phyloP scores from a whole-genome alignment of 495 filamentous ascomycete species.

The Xylaria venustula region DNA sequence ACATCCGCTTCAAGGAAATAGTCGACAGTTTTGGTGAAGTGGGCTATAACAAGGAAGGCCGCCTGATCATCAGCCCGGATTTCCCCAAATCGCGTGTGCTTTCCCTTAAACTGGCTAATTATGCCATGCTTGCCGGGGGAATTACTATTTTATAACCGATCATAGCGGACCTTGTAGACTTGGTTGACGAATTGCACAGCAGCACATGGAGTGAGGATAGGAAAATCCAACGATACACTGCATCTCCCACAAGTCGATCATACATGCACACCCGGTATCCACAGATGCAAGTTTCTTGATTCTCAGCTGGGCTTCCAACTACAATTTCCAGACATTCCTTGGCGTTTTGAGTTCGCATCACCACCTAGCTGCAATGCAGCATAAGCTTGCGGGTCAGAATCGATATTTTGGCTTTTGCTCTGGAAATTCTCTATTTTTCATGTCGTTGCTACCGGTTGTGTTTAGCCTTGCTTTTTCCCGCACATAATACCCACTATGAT shows the following conservation, averaged over 20 bases:
- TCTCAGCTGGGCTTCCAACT: not conserved
- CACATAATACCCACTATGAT: constrained; percentile 33
- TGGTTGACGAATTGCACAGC: not conserved
- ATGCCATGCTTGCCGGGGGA: constrained; percentile 41
- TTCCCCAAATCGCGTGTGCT: constrained; percentile 44
- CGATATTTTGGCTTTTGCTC: constrained; percentile 4
- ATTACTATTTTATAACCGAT: constrained; percentile 30
- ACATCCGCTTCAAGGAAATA: constrained; percentile 56
- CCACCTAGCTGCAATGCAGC: not conserved
- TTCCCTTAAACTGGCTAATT: constrained; percentile 49
- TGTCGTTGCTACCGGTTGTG: not conserved
- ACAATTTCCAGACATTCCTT: not conserved
- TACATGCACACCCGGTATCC: not conserved
- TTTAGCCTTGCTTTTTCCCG: constrained; percentile 15
- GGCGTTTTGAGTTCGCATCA: not conserved
- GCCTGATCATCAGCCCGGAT: constrained; percentile 45
- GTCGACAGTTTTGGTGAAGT: constrained; percentile 55
- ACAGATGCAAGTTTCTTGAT: not conserved
- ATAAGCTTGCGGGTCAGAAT: not conserved
- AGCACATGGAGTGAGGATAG: not conserved
- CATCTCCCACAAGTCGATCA: not conserved
- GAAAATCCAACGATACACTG: not conserved
- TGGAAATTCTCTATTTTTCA: not conserved
- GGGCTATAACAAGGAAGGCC: constrained; percentile 51
- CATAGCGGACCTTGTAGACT: not conserved